A percentile compares a stretch with the other conserved stretches of the same genome.
Evolutionary conservation across 2,329 filamentous ascomycete species (phyloP).

Genomic region (Neonectria ditissima): DNA sequence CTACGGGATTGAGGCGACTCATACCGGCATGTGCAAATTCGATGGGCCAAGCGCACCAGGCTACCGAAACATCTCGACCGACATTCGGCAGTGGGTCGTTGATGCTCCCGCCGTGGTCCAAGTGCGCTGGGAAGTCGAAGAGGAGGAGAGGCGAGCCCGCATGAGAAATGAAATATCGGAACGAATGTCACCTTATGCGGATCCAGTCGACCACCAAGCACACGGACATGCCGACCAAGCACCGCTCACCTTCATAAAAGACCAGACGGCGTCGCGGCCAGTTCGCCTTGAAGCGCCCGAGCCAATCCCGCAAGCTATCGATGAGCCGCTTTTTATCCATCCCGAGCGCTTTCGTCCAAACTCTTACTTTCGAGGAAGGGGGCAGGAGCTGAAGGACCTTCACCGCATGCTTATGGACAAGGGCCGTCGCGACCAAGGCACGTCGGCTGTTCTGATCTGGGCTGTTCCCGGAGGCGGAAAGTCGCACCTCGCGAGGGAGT

Average conservation of each 20-base stretch:
- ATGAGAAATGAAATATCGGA: constrained; percentile 60
- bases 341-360: constrained; percentile 43
- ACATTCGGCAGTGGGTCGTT: constrained; percentile 63
- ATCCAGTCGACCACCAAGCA: not conserved
- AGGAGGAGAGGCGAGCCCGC: constrained; percentile 61
- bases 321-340: constrained; percentile 38
- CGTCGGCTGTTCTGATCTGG: constrained; percentile 41
- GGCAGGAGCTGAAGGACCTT: constrained; percentile 34
- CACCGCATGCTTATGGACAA: constrained; percentile 39
- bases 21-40: constrained; percentile 80
- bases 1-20: constrained; percentile 80
- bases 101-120: constrained; percentile 67
- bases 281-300: constrained; percentile 8
- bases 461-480: constrained; percentile 42
- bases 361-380: constrained; percentile 36
- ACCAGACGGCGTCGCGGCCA: constrained; percentile 12
- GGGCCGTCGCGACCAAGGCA: constrained; percentile 33
- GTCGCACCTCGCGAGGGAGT: constrained; percentile 41
- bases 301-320: constrained; percentile 1
- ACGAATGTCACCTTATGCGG: constrained; percentile 47
- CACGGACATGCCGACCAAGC: constrained; percentile 12
- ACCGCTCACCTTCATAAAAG: constrained; percentile 3
- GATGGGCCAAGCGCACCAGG: constrained; percentile 72
- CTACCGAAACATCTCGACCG: constrained; percentile 65
- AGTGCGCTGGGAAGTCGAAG: constrained; percentile 71